phyloP scores from a whole-genome alignment of 2,329 filamentous ascomycete genomes.

The Xylogone sp. region DNA sequence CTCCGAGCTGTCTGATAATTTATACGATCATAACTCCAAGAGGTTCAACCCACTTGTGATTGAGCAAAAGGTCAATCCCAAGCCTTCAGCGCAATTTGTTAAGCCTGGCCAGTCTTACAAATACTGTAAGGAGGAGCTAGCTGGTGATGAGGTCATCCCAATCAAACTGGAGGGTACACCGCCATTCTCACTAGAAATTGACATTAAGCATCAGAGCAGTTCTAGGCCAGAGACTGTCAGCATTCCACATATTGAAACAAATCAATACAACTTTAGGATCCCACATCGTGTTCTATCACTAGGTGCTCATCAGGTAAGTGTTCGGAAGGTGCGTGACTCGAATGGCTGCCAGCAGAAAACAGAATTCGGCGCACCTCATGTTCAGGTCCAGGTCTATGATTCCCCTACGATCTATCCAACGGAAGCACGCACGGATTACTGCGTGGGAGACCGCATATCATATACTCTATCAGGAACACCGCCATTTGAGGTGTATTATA shows the following conservation, averaged over 20 bases:
- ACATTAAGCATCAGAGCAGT: constrained; percentile 86
- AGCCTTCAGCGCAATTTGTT: constrained; percentile 76
- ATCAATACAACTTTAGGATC: constrained; percentile 75
- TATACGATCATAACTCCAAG: constrained; percentile 72
- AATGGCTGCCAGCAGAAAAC: constrained; percentile 81
- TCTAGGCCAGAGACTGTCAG: constrained; percentile 76
- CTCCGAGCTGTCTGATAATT: constrained; percentile 74
- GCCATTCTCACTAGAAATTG: constrained; percentile 87
- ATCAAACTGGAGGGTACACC: constrained; percentile 78
- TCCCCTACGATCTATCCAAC: constrained; percentile 87
- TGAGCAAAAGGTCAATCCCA: constrained; percentile 79
- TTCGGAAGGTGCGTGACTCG: constrained; percentile 84
- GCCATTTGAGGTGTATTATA: constrained; percentile 91
- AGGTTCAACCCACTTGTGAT: constrained; percentile 65
- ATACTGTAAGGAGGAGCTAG: constrained; percentile 83
- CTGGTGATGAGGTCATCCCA: constrained; percentile 81
- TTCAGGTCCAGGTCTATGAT: constrained; percentile 90
- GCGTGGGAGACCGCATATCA: constrained; percentile 89
- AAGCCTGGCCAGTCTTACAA: constrained; percentile 89
- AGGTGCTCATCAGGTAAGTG: constrained; percentile 83
- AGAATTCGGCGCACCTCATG: constrained; percentile 66
- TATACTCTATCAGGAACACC: constrained; percentile 88
- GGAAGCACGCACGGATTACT: constrained; percentile 83
- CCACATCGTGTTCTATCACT: constrained; percentile 81
- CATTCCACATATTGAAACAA: constrained; percentile 73